A percentile compares a stretch with the other conserved stretches of the same genome.
These are phyloP conservation scores for Candida verbasci DNA, from an alignment of 805 yeast species.

Conservation along the genomic window DNA sequence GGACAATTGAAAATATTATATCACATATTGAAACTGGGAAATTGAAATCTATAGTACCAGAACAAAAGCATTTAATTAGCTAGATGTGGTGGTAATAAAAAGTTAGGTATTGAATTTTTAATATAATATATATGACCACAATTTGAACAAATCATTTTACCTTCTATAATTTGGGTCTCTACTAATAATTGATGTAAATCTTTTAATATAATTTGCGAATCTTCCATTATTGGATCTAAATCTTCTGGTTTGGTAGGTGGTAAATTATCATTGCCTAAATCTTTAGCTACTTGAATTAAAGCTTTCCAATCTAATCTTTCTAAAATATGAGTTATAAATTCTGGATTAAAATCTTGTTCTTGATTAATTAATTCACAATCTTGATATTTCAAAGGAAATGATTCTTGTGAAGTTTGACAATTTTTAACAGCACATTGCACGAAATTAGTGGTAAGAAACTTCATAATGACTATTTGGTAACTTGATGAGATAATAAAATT, in stretches of 20 bases:
- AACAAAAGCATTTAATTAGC: constrained; percentile 37
- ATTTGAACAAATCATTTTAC: constrained; percentile 81
- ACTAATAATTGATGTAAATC: constrained; percentile 76
- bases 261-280: constrained; percentile 54
- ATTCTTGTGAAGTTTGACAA: constrained; percentile 68
- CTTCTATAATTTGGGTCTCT: constrained; percentile 84
- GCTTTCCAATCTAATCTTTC: constrained; percentile 90
- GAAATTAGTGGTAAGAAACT: constrained; percentile 91
- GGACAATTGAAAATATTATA: constrained; percentile 64
- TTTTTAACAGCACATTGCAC: constrained; percentile 86
- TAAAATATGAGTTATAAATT: constrained; percentile 69
- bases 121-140: constrained; percentile 87
- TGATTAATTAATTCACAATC: constrained; percentile 70
- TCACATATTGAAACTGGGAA: constrained; percentile 60
- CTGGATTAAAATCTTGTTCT: constrained; percentile 78
- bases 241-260: constrained; percentile 61
- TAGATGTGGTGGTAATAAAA: constrained; percentile 90
- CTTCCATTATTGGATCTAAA: constrained; percentile 50
- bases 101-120: constrained; percentile 91
- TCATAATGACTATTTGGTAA: constrained; percentile 48
- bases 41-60: constrained; percentile 78
- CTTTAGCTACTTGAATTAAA: constrained; percentile 67
- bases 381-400: constrained; percentile 75
- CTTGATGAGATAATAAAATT: neutral
- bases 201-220: constrained; percentile 50